phyloP scores from a whole-genome alignment of 495 filamentous ascomycete species.

The Margaritispora aquatica region DNA sequence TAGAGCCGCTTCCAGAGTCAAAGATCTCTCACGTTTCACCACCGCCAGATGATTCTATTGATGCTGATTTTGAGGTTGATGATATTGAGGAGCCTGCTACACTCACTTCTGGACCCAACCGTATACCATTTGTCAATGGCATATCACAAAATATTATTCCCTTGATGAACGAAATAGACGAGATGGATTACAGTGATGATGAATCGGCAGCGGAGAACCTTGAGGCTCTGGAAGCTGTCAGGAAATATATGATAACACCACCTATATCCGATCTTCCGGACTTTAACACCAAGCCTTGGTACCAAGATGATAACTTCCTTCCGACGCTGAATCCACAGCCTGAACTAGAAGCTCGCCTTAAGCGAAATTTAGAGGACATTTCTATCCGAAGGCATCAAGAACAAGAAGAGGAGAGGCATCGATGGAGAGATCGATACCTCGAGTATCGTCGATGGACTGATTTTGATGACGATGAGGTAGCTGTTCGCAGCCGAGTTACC shows the following conservation, averaged over 20 bases:
- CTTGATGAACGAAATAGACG: background rate
- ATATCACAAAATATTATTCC: background rate
- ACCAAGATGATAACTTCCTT: conserved; percentile 31
- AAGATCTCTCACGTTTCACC: background rate
- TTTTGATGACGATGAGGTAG: conserved; percentile 42
- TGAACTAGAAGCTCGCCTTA: conserved; percentile 3
- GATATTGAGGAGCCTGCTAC: background rate
- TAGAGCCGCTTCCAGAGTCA: background rate
- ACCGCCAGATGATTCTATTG: background rate
- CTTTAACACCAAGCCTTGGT: conserved; percentile 36
- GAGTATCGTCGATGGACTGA: conserved; percentile 44
- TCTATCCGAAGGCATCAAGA: conserved; percentile 19
- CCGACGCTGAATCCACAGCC: conserved; percentile 15
- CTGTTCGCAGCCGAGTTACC: conserved; percentile 27
- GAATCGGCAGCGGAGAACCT: conserved; percentile 56
- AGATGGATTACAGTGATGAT: conserved; percentile 32
- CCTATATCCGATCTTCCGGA: conserved; percentile 35
- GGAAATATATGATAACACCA: conserved; percentile 42
- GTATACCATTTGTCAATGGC: background rate
- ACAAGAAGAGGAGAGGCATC: conserved; percentile 27
- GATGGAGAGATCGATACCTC: conserved; percentile 34
- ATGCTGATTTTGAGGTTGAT: background rate
- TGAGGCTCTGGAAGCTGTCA: conserved; percentile 30
- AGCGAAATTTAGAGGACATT: conserved; percentile 17
- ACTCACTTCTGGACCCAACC: background rate